These are phyloP conservation scores for Punctularia strigosozonata DNA, from an alignment of 768 basidiomycete species.

Conservation along the genomic window DNA sequence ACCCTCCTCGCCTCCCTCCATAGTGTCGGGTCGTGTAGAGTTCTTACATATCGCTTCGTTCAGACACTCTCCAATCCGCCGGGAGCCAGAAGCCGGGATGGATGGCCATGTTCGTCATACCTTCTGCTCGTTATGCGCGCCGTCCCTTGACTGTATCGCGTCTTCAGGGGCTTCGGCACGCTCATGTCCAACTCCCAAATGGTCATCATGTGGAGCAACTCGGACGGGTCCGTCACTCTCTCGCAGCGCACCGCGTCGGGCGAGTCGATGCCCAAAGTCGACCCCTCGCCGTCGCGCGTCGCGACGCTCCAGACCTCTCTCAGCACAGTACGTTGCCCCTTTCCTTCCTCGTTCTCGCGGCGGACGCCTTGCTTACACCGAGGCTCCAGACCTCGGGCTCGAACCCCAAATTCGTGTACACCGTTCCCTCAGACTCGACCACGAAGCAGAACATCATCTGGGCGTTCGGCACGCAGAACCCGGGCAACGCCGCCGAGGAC, in stretches of 20 bases:
- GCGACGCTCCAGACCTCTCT: conserved; percentile 28
- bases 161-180: conserved; percentile 43
- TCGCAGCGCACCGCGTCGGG: conserved; percentile 47
- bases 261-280: conserved; percentile 47
- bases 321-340: conserved; percentile 23
- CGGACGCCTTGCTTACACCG: conserved; percentile 3
- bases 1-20: no score
- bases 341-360: background rate
- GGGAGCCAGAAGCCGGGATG: conserved; percentile 9
- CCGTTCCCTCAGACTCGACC: conserved; percentile 31
- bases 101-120: conserved; percentile 13
- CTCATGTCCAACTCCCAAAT: conserved; percentile 47
- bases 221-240: conserved; percentile 47
- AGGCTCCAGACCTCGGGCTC: conserved; percentile 25
- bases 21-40: no score
- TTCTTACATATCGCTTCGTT: no score
- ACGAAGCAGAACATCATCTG: conserved; percentile 39
- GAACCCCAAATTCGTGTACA: conserved; percentile 35
- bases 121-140: background rate
- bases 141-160: background rate
- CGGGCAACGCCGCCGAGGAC: conserved; percentile 29
- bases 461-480: conserved; percentile 41
- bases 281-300: conserved; percentile 34
- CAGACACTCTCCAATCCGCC: conserved; percentile 11
- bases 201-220: conserved; percentile 67